These are phyloP conservation scores for Paxillus ammoniavirescens DNA, from an alignment of 768 basidiomycete genomes.

Conservation along the genomic window DNA sequence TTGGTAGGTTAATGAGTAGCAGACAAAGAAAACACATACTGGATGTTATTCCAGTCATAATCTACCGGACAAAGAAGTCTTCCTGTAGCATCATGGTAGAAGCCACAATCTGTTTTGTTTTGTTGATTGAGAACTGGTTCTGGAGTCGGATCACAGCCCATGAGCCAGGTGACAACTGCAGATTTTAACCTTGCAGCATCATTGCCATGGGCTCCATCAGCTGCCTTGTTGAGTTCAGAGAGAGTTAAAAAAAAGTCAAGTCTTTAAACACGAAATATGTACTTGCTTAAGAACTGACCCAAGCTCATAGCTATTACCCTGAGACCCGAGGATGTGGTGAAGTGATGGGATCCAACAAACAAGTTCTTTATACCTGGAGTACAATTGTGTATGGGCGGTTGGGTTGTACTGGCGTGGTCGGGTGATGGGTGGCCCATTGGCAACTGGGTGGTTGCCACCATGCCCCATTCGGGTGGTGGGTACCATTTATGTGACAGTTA, in stretches of 20 bases:
- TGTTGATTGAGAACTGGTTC: background rate
- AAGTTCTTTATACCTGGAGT: too few species aligned
- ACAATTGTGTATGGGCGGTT: background rate
- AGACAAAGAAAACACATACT: background rate
- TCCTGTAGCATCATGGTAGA: conserved; percentile 1
- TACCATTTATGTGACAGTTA: too few species aligned
- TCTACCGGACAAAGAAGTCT: conserved; percentile 5
- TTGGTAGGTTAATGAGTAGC: background rate
- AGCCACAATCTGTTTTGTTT: background rate
- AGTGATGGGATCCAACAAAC: too few species aligned
- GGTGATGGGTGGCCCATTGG: too few species aligned
- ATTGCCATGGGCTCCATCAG: background rate
- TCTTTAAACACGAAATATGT: too few species aligned
- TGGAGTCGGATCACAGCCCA: background rate
- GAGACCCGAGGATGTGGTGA: too few species aligned
- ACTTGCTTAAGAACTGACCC: too few species aligned
- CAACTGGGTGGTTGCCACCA: too few species aligned
- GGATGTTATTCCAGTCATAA: conserved; percentile 2
- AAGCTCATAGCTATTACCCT: too few species aligned
- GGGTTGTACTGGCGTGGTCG: too few species aligned
- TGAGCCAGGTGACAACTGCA: background rate
- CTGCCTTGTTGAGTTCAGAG: background rate
- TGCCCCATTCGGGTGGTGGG: too few species aligned
- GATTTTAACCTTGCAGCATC: background rate
- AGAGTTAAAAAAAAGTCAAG: too few species aligned